phyloP scores from a whole-genome alignment of 176 grass and related monocot species.

The Paspalum vaginatum region DNA sequence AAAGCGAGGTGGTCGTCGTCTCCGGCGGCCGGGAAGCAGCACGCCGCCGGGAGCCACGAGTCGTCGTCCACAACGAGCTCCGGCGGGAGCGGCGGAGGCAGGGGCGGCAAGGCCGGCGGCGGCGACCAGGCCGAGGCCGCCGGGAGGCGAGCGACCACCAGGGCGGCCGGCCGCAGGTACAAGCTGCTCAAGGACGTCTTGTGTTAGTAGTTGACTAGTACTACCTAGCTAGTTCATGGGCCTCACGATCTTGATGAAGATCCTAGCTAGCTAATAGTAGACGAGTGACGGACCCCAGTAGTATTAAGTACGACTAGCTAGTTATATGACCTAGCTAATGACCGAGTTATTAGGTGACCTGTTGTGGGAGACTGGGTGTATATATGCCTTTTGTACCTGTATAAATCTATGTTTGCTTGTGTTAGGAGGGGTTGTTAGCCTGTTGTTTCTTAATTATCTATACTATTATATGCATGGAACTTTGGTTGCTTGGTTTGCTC shows the following conservation, averaged over 20 bases:
- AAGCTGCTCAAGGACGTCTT: constrained; percentile 99
- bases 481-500: constrained; percentile 25
- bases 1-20: constrained; percentile 37
- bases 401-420: not conserved
- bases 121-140: constrained; percentile 26
- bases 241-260: not conserved
- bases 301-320: constrained; percentile 32
- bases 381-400: not conserved
- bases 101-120: constrained; percentile 2
- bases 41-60: constrained; percentile 28
- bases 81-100: constrained; percentile 19
- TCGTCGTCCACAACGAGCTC: constrained; percentile 41
- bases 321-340: constrained; percentile 27
- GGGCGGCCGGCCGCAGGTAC: constrained; percentile 83
- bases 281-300: not conserved
- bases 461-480: constrained; percentile 4
- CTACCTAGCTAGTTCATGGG: not conserved
- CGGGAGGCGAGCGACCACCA: constrained; percentile 45
- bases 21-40: constrained; percentile 38
- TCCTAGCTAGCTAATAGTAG: not conserved
- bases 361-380: not conserved
- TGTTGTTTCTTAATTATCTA: constrained; percentile 19
- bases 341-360: constrained; percentile 27
- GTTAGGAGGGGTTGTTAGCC: constrained; percentile 13
- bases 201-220: constrained; percentile 57